Percentiles rank a stretch among this genome's conserved stretches.
Conservation (phyloP, 1,284 basidiomycete species). For the Tylopilus orsonianus region DNA sequence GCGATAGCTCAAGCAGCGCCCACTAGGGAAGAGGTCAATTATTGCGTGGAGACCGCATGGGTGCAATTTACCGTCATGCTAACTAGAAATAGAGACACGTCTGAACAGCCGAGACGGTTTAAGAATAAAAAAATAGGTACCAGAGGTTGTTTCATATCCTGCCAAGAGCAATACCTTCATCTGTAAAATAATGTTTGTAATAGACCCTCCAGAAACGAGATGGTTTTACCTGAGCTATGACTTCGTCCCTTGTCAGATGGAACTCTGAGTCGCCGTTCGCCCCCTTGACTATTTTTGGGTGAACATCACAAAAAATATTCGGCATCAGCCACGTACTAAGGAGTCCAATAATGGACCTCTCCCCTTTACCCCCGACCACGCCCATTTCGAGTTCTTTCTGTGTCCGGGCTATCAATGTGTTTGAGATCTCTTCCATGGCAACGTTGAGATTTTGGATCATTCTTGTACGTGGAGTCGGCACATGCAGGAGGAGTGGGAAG, state of each 20-base stretch:
- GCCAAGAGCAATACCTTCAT: neutral
- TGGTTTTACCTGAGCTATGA: neutral
- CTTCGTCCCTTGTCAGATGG: constrained; percentile 16
- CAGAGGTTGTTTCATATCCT: neutral
- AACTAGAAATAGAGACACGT: constrained; percentile 11
- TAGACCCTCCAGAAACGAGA: neutral
- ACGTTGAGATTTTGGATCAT: constrained; percentile 38
- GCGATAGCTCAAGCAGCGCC: too few relatives aligned
- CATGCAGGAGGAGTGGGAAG: constrained; percentile 44
- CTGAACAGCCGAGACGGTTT: neutral
- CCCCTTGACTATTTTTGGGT: constrained; percentile 24
- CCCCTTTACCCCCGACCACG: constrained; percentile 31
- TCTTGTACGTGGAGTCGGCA: constrained; percentile 26
- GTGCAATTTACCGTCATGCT: constrained; percentile 21
- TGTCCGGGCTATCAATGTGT: constrained; percentile 45
- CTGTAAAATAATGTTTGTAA: neutral
- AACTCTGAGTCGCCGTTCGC: constrained; percentile 41
- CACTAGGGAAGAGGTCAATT: too few relatives aligned
- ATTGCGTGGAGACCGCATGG: too few relatives aligned
- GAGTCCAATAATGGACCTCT: constrained; percentile 48
- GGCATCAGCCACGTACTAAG: constrained; percentile 8
- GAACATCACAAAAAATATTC: neutral
- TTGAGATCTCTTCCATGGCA: constrained; percentile 45
- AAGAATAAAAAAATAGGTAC: neutral
- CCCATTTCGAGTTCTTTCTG: constrained; percentile 40